A percentile compares a stretch with the other conserved stretches of the same genome.
Conservation (phyloP, 192 early-diverging fungal genomes). For the Rhizophagus clarus region DNA sequence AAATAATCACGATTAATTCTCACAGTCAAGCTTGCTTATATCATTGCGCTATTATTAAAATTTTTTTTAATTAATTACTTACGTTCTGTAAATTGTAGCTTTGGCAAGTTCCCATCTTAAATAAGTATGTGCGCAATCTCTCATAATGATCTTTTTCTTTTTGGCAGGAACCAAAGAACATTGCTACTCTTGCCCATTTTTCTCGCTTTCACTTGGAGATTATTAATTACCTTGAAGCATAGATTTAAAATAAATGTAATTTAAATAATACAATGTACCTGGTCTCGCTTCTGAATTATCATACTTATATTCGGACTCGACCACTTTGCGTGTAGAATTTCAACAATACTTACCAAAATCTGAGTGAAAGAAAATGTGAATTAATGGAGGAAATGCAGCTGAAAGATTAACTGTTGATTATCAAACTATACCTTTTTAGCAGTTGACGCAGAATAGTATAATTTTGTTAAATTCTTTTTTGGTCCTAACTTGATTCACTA, state of each 20-base stretch:
- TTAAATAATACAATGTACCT: not conserved
- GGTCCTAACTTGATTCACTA: not conserved
- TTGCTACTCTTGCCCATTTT: not conserved
- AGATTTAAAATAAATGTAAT: conserved; percentile 3
- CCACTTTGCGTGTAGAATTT: not conserved
- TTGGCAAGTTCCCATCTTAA: not conserved
- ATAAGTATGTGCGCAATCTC: not conserved
- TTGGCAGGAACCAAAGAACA: conserved; percentile 3
- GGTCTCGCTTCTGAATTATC: not conserved
- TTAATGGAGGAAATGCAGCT: no score
- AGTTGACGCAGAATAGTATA: not conserved
- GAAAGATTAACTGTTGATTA: no score
- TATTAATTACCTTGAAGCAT: conserved; percentile 14
- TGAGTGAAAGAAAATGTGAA: not conserved
- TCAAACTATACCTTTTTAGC: no score
- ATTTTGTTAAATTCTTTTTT: not conserved
- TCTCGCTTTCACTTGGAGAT: not conserved
- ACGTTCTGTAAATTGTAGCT: conserved; percentile 18
- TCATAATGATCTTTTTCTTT: not conserved
- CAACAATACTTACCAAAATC: not conserved
- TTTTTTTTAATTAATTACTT: not conserved
- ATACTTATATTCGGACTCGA: not conserved
- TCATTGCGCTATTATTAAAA: no score
- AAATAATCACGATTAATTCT: no score
- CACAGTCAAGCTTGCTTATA: no score